Conservation (phyloP, 176 grass and related monocot species). For the Pontederia crassipes region DNA sequence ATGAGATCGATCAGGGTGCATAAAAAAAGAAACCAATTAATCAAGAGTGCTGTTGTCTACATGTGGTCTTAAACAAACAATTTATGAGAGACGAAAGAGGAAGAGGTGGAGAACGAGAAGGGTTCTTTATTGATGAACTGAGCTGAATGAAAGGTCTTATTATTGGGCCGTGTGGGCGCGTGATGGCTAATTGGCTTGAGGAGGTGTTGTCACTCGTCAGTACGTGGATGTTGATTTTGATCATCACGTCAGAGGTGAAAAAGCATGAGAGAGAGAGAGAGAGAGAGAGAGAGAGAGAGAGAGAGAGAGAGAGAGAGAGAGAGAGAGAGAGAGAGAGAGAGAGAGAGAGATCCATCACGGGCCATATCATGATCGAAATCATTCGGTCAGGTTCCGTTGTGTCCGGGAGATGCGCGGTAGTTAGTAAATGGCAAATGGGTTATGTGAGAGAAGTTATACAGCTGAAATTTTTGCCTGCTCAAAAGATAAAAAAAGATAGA, state of each 20-base stretch:
- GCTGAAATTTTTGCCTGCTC: too few species aligned
- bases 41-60: too few species aligned
- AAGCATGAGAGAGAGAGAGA: too few species aligned
- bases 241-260: neutral
- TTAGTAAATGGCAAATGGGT: neutral
- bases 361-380: constrained; percentile 46
- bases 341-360: constrained; percentile 37
- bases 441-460: neutral
- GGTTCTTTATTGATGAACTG: constrained; percentile 12
- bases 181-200: too few species aligned
- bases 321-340: constrained; percentile 23
- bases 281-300: constrained; percentile 14
- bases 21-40: too few species aligned
- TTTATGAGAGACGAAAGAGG: too few species aligned
- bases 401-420: constrained; percentile 11
- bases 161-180: too few species aligned
- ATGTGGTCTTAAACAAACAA: too few species aligned
- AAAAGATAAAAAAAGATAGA: constrained; percentile 5
- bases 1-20: too few species aligned
- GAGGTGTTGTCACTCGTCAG: neutral
- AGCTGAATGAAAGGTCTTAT: too few species aligned
- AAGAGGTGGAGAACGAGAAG: neutral
- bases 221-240: neutral
- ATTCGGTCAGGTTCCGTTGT: constrained; percentile 40
- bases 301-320: constrained; percentile 5